These are phyloP conservation scores for Xanthoconium stramineum DNA, from an alignment of 768 basidiomycete genomes.

Conservation along the genomic window DNA sequence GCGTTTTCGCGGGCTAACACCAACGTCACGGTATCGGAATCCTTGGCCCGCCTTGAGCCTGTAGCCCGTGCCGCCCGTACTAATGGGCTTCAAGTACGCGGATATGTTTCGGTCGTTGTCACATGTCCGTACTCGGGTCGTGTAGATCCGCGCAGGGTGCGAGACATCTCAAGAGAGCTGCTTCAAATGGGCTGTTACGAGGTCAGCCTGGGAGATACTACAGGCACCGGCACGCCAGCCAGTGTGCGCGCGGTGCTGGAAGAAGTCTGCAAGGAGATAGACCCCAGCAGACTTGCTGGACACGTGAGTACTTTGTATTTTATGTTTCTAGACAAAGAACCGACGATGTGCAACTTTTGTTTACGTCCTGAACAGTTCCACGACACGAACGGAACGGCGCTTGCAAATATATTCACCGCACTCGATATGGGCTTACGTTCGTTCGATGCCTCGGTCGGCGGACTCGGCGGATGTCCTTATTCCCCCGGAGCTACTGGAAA, in stretches of 20 bases:
- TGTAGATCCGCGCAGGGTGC: slow-evolving; percentile 61
- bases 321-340: slow-evolving; percentile 14
- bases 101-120: slow-evolving; percentile 83
- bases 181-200: slow-evolving; percentile 94
- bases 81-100: slow-evolving; percentile 66
- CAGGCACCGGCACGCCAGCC: slow-evolving; percentile 77
- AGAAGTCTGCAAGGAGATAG: slow-evolving; percentile 59
- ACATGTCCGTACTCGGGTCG: slow-evolving; percentile 85
- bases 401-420: slow-evolving; percentile 72
- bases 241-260: slow-evolving; percentile 67
- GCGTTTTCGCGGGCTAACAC: slow-evolving; percentile 84
- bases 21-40: slow-evolving; percentile 69
- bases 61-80: slow-evolving; percentile 62
- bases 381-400: slow-evolving; percentile 84
- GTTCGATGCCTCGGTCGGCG: slow-evolving; percentile 81
- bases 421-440: slow-evolving; percentile 74
- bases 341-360: not conserved
- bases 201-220: slow-evolving; percentile 89
- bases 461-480: slow-evolving; percentile 94
- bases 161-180: slow-evolving; percentile 67
- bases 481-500: slow-evolving; percentile 96
- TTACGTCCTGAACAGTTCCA: slow-evolving; percentile 58
- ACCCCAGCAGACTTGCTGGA: slow-evolving; percentile 68
- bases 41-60: slow-evolving; percentile 57
- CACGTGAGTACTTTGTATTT: slow-evolving; percentile 36